Evolutionary conservation across 129 eudicot species (phyloP), one percentile per base, ranked within the genome.

Genomic region (Mikania micrantha): DNA sequence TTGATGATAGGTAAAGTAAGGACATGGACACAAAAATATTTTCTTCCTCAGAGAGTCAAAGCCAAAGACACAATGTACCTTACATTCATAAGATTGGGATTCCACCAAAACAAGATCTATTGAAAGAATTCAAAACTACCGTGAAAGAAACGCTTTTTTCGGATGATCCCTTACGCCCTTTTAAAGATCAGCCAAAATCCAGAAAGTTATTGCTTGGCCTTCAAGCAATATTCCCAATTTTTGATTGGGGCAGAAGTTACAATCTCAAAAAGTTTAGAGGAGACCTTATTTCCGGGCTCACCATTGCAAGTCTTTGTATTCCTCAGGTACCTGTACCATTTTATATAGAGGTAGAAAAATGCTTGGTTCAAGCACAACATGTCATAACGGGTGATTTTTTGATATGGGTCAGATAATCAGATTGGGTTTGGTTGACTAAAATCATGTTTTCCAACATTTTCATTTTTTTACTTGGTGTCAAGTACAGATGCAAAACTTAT

Each of bases 221-320:
- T 72, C 95, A 83, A 63, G 92, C 97, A n/a, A 60, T 91, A 34
- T 91, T 91, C 60, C 97, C 97, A 24, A 85, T 91, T 60, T 81
- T 91, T 45, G 92, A 87, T 22, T 91, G 97, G 97, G 90, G 87
- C 25, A 64, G 82, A 64, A 60, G 45, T 45, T 91, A 91, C 62
- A 81, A 81, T 71, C 63, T 87, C 34, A 34, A 52, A 4, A 91
- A 91, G 65, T 79, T 91, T 70, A 83, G 75, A 78, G 97, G 97
- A 16, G 97, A 91, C 60, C 72, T 91, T 27, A 87, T 91, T 62
- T 65, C 97, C 12, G 97, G 97, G 32, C 84, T 91, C 73, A 88
- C 95, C 44, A 84, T 87, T 79, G 95, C 95, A 19, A 87, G 90
- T 69, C 95, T 87, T 54, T 87, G 95, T 70, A 91, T 91, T 64